A percentile compares a stretch with the other conserved stretches of the same genome.
These are phyloP conservation scores for Fusarium dimerum DNA, from an alignment of 2,329 filamentous ascomycete genomes.

Conservation along the genomic window DNA sequence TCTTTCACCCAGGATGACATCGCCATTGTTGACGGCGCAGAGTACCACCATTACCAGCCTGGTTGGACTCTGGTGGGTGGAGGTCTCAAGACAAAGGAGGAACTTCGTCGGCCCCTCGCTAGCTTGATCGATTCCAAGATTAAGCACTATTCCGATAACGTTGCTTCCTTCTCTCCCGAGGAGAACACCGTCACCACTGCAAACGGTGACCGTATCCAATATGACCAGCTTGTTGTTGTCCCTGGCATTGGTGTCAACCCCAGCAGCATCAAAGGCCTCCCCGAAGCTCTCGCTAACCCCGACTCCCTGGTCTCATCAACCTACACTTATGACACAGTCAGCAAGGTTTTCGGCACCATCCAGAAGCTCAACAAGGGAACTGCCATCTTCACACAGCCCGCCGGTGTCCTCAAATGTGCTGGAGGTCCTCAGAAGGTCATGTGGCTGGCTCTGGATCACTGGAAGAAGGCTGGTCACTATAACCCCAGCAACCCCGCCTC, in stretches of 20 bases:
- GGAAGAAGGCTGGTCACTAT: slow-evolving; percentile 56
- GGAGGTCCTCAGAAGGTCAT: slow-evolving; percentile 63
- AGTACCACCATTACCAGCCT: slow-evolving; percentile 68
- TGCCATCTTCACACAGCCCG: slow-evolving; percentile 62
- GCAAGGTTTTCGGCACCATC: slow-evolving; percentile 53
- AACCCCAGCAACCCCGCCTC: slow-evolving; percentile 36
- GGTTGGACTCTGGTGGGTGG: slow-evolving; percentile 71
- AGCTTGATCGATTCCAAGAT: slow-evolving; percentile 60
- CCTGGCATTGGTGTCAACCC: slow-evolving; percentile 58
- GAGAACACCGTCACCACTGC: slow-evolving; percentile 57
- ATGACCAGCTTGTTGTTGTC: slow-evolving; percentile 65
- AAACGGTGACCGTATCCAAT: slow-evolving; percentile 57
- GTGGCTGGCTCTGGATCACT: slow-evolving; percentile 63
- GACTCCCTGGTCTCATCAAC: slow-evolving; percentile 55
- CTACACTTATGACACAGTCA: slow-evolving; percentile 56
- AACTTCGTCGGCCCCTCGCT: slow-evolving; percentile 52
- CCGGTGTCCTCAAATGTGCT: slow-evolving; percentile 60
- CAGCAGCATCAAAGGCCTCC: slow-evolving; percentile 54
- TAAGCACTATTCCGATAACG: slow-evolving; percentile 57
- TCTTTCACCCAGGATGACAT: slow-evolving; percentile 61
- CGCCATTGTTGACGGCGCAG: slow-evolving; percentile 63
- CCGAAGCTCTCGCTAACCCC: slow-evolving; percentile 53
- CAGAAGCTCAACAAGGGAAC: slow-evolving; percentile 48
- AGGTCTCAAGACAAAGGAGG: slow-evolving; percentile 63
- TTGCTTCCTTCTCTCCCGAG: slow-evolving; percentile 53